These are phyloP conservation scores for Scutellaria minor DNA, from an alignment of 257 asterid species.

Conservation along the genomic window DNA sequence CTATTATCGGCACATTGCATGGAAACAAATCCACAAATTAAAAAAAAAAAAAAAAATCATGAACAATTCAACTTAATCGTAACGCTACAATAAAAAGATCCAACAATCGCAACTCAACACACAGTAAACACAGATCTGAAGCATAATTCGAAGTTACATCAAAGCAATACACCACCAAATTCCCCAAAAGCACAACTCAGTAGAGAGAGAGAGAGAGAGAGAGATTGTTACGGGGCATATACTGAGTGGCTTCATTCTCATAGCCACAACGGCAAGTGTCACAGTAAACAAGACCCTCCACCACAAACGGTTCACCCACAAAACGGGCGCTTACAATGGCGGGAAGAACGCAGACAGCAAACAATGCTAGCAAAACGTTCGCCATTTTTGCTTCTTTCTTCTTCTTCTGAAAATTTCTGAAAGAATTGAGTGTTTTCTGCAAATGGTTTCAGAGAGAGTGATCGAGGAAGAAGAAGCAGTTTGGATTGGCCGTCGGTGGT, in stretches of 20 bases:
- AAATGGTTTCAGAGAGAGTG: background rate
- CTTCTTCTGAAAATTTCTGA: background rate
- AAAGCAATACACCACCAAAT: background rate
- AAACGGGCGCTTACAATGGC: conserved; percentile 49
- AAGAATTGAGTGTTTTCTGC: background rate
- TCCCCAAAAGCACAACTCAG: background rate
- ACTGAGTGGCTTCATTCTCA: conserved; percentile 55
- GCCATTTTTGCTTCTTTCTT: conserved; percentile 45
- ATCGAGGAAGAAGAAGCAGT: background rate
- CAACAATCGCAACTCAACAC: conserved; percentile 5
- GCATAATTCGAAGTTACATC: background rate
- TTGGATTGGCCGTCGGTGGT: conserved; percentile 14
- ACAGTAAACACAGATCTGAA: conserved; percentile 21
- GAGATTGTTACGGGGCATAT: conserved; percentile 48
- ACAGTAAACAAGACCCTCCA: conserved; percentile 58
- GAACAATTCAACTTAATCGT: too few species aligned
- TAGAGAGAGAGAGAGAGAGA: background rate
- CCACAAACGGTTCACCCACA: conserved; percentile 37
- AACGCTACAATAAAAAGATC: conserved; percentile 18
- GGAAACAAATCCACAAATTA: background rate
- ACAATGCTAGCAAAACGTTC: conserved; percentile 40
- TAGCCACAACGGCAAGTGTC: conserved; percentile 82
- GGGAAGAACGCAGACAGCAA: conserved; percentile 55
- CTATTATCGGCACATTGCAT: background rate
- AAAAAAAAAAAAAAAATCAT: too few species aligned